Percentiles rank a stretch among this genome's conserved stretches.
phyloP scores from a whole-genome alignment of 352 stramenopile genomes.

The Pythium folliculosum region DNA sequence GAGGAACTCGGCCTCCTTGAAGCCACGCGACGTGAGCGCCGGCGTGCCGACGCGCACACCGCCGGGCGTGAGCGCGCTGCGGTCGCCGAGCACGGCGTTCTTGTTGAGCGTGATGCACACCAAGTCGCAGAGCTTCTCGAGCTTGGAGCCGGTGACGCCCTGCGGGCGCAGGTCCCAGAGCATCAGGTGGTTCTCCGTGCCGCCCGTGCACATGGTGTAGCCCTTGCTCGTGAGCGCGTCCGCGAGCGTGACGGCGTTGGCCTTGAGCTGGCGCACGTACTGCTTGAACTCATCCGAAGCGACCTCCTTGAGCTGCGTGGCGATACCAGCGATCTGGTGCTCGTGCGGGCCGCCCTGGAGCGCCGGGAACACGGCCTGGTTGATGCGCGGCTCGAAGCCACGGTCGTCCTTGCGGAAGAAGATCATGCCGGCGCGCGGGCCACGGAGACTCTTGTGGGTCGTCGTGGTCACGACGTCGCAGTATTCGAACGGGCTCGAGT shows the following conservation, averaged over 20 bases:
- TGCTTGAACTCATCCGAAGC: slow-evolving; percentile 96
- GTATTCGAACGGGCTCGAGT: slow-evolving; percentile 95
- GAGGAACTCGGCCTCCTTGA: slow-evolving; percentile 97
- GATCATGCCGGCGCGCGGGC: slow-evolving; percentile 98
- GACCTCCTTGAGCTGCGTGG: slow-evolving; percentile 98
- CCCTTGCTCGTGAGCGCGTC: slow-evolving; percentile 91
- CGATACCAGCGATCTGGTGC: slow-evolving; percentile 98
- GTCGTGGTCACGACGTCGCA: slow-evolving; percentile 99
- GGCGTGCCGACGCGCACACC: slow-evolving; percentile 96
- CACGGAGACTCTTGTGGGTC: slow-evolving; percentile 98
- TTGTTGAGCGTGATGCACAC: slow-evolving; percentile 99
- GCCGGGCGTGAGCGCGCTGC: slow-evolving; percentile 93
- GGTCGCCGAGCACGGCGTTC: slow-evolving; percentile 97
- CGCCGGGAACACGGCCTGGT: slow-evolving; percentile 98
- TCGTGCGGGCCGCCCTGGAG: slow-evolving; percentile 97
- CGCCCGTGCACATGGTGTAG: slow-evolving; percentile 96
- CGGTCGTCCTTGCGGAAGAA: slow-evolving; percentile 97
- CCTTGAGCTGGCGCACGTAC: slow-evolving; percentile 94
- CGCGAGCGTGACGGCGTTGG: slow-evolving; percentile 94
- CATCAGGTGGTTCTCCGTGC: slow-evolving; percentile 99
- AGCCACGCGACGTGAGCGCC: slow-evolving; percentile 96
- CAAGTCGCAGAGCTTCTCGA: slow-evolving; percentile 98
- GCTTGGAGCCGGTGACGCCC: slow-evolving; percentile 97
- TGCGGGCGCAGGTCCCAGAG: slow-evolving; percentile 97
- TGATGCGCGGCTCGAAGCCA: slow-evolving; percentile 94